Evolutionary conservation across 225 moss, liverwort and hornwort species (phyloP).

Genomic region (Anthoceros angustus): DNA sequence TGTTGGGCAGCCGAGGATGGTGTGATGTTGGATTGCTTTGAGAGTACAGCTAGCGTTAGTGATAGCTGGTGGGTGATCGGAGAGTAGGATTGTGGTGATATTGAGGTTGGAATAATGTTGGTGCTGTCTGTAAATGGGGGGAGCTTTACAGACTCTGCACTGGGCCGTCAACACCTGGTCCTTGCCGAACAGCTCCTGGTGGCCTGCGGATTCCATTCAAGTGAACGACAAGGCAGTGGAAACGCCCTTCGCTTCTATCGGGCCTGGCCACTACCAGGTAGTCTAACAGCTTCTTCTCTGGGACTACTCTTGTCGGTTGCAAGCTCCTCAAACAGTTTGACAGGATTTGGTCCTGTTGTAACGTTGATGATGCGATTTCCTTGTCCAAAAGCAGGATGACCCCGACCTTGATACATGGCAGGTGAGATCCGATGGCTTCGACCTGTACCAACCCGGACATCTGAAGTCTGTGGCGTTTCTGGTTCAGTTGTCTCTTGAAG

Average conservation of each 20-base stretch:
- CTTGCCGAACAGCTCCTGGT: constrained; percentile 11
- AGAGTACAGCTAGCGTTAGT: background rate
- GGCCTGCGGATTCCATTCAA: constrained; percentile 8
- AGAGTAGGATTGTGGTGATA: too few species aligned
- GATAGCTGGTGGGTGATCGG: too few species aligned
- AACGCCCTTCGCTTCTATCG: constrained; percentile 10
- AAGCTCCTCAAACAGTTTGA: background rate
- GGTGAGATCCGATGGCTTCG: background rate
- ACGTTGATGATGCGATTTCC: background rate
- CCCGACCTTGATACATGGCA: constrained; percentile 3
- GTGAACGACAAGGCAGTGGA: constrained; percentile 14
- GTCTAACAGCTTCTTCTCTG: background rate
- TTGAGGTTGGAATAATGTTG: too few species aligned
- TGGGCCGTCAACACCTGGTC: constrained; percentile 19
- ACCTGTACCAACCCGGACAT: background rate
- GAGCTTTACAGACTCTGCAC: constrained; percentile 11
- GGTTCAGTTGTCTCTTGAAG: background rate
- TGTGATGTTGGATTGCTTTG: background rate
- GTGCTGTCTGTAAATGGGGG: background rate
- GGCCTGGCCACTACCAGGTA: constrained; percentile 15
- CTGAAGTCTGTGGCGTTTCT: background rate
- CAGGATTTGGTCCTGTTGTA: background rate
- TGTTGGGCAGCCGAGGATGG: background rate
- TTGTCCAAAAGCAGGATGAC: constrained; percentile 5
- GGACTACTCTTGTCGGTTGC: background rate